Evolutionary conservation across 2,329 filamentous ascomycete species (phyloP).

Genomic region (Aspergillus phoenicis): DNA sequence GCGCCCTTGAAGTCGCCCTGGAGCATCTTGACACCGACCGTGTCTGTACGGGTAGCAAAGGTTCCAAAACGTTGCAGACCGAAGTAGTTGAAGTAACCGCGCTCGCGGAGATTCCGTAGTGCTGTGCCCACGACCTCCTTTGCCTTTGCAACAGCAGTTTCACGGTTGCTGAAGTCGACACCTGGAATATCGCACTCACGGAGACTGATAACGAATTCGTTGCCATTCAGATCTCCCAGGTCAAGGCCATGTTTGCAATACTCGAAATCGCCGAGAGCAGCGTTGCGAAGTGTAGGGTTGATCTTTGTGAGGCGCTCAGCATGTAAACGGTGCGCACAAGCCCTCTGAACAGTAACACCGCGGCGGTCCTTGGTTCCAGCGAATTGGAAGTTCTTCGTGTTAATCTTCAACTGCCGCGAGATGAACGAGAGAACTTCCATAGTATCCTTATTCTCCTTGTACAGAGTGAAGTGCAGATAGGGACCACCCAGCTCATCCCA

Average conservation of each 20-base stretch:
- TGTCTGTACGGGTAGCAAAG: conserved; percentile 81
- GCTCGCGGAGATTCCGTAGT: conserved; percentile 66
- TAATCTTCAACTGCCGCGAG: conserved; percentile 70
- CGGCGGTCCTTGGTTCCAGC: conserved; percentile 91
- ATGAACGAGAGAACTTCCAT: conserved; percentile 86
- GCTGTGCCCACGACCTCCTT: conserved; percentile 55
- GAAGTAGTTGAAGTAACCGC: conserved; percentile 96
- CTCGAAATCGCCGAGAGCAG: conserved; percentile 75
- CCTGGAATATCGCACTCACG: conserved; percentile 74
- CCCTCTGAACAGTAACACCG: conserved; percentile 80
- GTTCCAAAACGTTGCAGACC: conserved; percentile 96
- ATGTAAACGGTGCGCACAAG: conserved; percentile 66
- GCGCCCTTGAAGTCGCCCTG: conserved; percentile 79
- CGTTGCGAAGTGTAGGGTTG: conserved; percentile 63
- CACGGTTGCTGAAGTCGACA: conserved; percentile 45
- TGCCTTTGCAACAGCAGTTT: conserved; percentile 47
- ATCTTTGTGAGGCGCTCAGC: conserved; percentile 67
- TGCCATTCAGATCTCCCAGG: conserved; percentile 82
- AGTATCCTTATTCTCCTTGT: conserved; percentile 96
- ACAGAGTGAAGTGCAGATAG: conserved; percentile 86
- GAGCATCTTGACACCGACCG: conserved; percentile 80
- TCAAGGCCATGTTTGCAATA: conserved; percentile 72
- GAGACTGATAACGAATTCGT: conserved; percentile 89
- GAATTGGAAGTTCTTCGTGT: conserved; percentile 71
- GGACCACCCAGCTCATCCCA: conserved; percentile 74